Evolutionary conservation across 2,329 filamentous ascomycete genomes (phyloP).

Genomic region (Sporothrix variecibatus): DNA sequence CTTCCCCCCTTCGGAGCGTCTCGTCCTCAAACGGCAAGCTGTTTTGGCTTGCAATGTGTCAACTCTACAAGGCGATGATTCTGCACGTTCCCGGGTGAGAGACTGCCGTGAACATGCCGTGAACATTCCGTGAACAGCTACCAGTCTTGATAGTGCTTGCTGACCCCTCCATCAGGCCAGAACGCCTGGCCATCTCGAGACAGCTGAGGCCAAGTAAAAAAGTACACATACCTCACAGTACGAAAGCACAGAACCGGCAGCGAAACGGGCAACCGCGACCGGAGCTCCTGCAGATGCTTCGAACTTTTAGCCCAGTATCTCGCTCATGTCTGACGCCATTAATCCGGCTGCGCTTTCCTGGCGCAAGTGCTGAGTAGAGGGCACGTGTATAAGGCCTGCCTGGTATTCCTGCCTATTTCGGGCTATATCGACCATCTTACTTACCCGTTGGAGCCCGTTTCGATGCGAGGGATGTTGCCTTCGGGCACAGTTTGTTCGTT

Average conservation of each 20-base stretch:
- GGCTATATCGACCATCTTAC: not conserved
- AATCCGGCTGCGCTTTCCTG: slow-evolving; percentile 19
- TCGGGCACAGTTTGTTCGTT: not conserved
- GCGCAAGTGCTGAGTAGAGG: slow-evolving; percentile 21
- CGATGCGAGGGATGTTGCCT: not conserved
- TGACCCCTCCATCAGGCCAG: not conserved
- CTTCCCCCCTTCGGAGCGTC: not conserved
- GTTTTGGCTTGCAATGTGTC: slow-evolving; percentile 12
- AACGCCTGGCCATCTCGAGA: not conserved
- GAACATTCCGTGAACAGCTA: not conserved
- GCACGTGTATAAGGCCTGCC: not conserved
- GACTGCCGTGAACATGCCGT: not conserved
- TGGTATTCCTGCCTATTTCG: not conserved
- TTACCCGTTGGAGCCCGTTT: not conserved
- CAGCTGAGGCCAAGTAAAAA: not conserved
- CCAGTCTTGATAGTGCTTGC: not conserved
- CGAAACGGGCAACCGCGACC: not conserved
- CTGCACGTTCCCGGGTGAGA: not conserved
- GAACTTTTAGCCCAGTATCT: not conserved
- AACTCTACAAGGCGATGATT: not conserved
- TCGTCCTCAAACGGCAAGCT: not conserved
- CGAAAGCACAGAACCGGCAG: not conserved
- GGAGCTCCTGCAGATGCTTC: slow-evolving; percentile 1
- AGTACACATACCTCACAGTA: not conserved
- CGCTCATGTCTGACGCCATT: slow-evolving; percentile 12